Percentiles rank a stretch among this genome's conserved stretches.
Conservation (phyloP, 2,329 filamentous ascomycete species). For the Sporothrix schenckii region DNA sequence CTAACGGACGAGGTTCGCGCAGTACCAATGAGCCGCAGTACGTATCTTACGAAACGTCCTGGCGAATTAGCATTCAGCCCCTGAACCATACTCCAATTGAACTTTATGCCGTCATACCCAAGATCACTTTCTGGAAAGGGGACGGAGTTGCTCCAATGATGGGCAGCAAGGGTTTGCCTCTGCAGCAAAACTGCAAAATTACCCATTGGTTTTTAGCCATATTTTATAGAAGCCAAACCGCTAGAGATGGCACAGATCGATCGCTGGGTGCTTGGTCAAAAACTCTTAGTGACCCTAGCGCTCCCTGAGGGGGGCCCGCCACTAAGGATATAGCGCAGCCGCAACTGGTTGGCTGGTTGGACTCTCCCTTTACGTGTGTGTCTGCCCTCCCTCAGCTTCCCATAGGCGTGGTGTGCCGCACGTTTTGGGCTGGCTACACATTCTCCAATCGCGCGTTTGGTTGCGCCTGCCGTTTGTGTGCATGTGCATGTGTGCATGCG, state of each 20-base stretch:
- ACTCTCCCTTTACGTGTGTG: neutral
- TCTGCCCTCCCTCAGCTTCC: neutral
- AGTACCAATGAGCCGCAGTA: no score
- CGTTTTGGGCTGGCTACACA: conserved; percentile 17
- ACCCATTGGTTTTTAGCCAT: no score
- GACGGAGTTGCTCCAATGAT: conserved; percentile 2
- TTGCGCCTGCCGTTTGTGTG: neutral
- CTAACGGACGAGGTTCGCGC: conserved; percentile 6
- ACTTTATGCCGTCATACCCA: conserved; percentile 4
- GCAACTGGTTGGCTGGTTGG: neutral
- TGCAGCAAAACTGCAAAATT: neutral
- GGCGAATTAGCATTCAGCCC: neutral
- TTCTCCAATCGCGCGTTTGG: conserved; percentile 10
- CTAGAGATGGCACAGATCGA: neutral
- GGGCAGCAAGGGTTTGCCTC: conserved; percentile 3
- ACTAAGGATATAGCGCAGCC: neutral
- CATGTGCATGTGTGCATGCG: neutral
- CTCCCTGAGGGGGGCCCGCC: conserved; percentile 6
- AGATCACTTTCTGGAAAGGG: neutral
- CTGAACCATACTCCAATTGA: neutral
- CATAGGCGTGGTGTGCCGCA: conserved; percentile 3
- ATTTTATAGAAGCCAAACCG: no score
- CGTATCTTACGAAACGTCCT: neutral
- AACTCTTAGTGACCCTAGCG: neutral
- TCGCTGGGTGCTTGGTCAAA: neutral